Evolutionary conservation across 2,329 filamentous ascomycete genomes (phyloP).

Genomic region (Gnomoniopsis sp.): DNA sequence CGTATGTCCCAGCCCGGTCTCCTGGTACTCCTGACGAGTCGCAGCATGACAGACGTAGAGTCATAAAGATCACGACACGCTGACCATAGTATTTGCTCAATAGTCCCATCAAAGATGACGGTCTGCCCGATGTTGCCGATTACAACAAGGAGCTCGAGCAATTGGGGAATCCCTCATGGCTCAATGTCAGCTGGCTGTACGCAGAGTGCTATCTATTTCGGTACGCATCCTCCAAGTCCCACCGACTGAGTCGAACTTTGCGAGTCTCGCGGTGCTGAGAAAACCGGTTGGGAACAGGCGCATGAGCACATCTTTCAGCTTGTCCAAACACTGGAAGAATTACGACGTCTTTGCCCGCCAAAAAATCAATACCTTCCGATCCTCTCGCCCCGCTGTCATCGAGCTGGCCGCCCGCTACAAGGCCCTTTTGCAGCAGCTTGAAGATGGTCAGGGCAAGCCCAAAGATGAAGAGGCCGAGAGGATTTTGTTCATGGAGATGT

Average conservation of each 20-base stretch:
- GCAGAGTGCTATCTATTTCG: slow-evolving; percentile 92
- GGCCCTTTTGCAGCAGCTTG: slow-evolving; percentile 65
- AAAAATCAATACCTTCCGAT: slow-evolving; percentile 89
- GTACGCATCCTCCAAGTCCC: slow-evolving; percentile 34
- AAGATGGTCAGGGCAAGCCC: slow-evolving; percentile 46
- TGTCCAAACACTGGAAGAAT: slow-evolving; percentile 77
- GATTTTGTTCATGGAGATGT: slow-evolving; percentile 86
- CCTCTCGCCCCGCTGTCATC: slow-evolving; percentile 69
- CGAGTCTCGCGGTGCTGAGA: slow-evolving; percentile 11
- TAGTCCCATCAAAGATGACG: slow-evolving; percentile 75
- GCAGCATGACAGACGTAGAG: neutral
- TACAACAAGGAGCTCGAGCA: slow-evolving; percentile 86
- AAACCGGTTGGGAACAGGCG: slow-evolving; percentile 49
- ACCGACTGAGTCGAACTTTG: neutral
- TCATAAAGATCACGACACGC: neutral
- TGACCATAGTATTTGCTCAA: slow-evolving; percentile 7
- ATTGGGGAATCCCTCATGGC: slow-evolving; percentile 74
- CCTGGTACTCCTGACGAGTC: neutral
- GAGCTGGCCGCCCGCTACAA: slow-evolving; percentile 40
- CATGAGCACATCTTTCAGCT: slow-evolving; percentile 72
- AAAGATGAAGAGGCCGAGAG: slow-evolving; percentile 67
- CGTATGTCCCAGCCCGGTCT: slow-evolving; percentile 45
- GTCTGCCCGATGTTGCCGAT: slow-evolving; percentile 66
- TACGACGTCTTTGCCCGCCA: slow-evolving; percentile 90
- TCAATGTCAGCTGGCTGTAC: slow-evolving; percentile 83